A percentile compares a stretch with the other conserved stretches of the same genome.
These are phyloP conservation scores for Salicornia ramosissima DNA, from an alignment of 148 eudicot species.

Conservation along the genomic window DNA sequence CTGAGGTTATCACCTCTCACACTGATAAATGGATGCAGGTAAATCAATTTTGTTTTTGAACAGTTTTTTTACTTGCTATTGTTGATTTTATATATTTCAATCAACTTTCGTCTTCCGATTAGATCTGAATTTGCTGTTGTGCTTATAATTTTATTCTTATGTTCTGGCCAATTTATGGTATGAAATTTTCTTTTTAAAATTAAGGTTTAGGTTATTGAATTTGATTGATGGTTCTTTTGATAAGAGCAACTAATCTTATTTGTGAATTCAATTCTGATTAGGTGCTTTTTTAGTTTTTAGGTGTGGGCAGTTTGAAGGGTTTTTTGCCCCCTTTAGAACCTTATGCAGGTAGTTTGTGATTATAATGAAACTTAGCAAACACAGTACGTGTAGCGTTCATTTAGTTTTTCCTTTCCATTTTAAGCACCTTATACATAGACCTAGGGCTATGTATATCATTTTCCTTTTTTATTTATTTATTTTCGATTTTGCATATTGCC, in stretches of 20 bases:
- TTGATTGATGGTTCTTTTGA: not conserved
- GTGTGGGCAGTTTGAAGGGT: no score
- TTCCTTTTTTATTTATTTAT: no score
- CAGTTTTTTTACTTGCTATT: not conserved
- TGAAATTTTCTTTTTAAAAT: not conserved
- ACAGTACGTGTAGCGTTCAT: no score
- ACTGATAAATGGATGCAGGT: constrained; percentile 96
- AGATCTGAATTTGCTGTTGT: not conserved
- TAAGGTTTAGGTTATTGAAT: constrained; percentile 4
- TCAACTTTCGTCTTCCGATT: not conserved
- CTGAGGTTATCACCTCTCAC: constrained; percentile 60
- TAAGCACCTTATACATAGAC: no score
- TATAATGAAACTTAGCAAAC: no score
- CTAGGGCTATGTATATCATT: no score
- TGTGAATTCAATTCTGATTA: not conserved
- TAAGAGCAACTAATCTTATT: not conserved
- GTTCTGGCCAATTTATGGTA: not conserved
- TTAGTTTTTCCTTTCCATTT: no score
- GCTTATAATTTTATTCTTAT: not conserved
- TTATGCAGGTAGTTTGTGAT: no score
- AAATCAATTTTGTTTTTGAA: not conserved
- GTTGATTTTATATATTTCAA: not conserved
- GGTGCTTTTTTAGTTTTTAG: no score
- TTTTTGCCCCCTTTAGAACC: no score
- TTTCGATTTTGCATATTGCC: no score